These are phyloP conservation scores for Eimeria necatrix DNA, from an alignment of 169 alveolate species.

Conservation along the genomic window DNA sequence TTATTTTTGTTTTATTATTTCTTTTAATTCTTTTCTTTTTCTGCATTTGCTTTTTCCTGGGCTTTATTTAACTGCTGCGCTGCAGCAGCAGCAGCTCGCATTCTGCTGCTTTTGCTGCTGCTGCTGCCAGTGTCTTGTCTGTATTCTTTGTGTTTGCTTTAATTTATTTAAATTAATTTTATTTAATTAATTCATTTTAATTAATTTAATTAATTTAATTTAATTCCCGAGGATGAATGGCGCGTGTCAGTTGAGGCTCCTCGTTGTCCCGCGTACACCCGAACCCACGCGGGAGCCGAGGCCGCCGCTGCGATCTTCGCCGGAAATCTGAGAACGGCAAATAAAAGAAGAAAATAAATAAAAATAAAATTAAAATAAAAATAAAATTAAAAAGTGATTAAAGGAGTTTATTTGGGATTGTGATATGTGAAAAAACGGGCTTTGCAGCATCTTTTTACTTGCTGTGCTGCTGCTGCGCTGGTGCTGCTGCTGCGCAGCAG, in stretches of 20 bases:
- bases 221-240: constrained; percentile 5
- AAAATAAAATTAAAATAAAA: too few relatives aligned
- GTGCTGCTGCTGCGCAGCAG: too few relatives aligned
- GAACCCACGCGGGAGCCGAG: constrained; percentile 80
- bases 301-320: constrained; percentile 8
- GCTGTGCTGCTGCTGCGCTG: too few relatives aligned
- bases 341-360: too few relatives aligned
- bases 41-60: neutral
- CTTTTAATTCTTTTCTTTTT: neutral
- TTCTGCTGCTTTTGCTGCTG: too few relatives aligned
- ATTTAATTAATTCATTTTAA: neutral
- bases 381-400: too few relatives aligned
- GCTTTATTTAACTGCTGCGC: too few relatives aligned
- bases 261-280: constrained; percentile 54
- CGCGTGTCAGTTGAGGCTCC: constrained; percentile 64
- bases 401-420: too few relatives aligned
- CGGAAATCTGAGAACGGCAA: constrained; percentile 43
- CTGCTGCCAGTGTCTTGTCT: neutral
- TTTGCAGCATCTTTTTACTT: too few relatives aligned
- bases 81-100: too few relatives aligned
- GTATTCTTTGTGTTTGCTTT: neutral
- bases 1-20: too few relatives aligned
- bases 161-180: neutral
- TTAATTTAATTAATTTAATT: neutral
- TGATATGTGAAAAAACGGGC: too few relatives aligned